Percentiles rank a stretch among this genome's conserved stretches.
Conservation (phyloP, 2,329 filamentous ascomycete genomes). For the Pseudogymnoascus destructans region DNA sequence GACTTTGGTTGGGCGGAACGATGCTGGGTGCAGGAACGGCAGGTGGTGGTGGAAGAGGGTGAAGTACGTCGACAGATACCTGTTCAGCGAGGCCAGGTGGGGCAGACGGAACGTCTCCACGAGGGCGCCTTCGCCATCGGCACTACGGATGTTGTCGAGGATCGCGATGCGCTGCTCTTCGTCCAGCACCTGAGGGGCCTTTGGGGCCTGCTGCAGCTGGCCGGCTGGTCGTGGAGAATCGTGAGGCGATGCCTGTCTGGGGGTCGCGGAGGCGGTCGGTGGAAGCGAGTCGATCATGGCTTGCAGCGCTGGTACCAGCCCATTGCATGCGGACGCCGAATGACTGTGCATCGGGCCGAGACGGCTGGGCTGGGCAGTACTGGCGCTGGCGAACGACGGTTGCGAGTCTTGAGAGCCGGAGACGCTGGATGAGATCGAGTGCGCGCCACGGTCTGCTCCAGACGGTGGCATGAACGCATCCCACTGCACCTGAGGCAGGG, state of each 20-base stretch:
- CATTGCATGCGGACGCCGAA: conserved; percentile 40
- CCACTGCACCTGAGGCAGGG: conserved; percentile 80
- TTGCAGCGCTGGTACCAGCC: conserved; percentile 52
- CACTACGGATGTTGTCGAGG: conserved; percentile 70
- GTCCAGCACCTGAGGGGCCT: conserved; percentile 65
- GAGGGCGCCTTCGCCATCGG: conserved; percentile 69
- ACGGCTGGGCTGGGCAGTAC: conserved; percentile 44
- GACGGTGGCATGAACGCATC: conserved; percentile 69
- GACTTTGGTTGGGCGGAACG: conserved; percentile 68
- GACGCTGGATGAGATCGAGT: conserved; percentile 55
- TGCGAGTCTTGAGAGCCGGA: conserved; percentile 59
- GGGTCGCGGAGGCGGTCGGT: conserved; percentile 54
- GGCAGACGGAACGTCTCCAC: conserved; percentile 85
- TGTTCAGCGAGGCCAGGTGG: conserved; percentile 66
- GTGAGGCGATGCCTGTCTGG: conserved; percentile 57
- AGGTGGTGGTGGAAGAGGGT: conserved; percentile 93
- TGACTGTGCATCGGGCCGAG: conserved; percentile 58
- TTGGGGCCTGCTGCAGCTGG: conserved; percentile 48
- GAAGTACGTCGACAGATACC: conserved; percentile 92
- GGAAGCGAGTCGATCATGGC: conserved; percentile 62
- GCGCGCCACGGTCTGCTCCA: conserved; percentile 58
- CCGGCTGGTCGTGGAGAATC: conserved; percentile 55
- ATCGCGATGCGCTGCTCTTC: conserved; percentile 80
- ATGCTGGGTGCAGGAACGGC: conserved; percentile 86
- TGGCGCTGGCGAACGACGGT: conserved; percentile 46